phyloP scores from a whole-genome alignment of 1,284 basidiomycete genomes.

The Malassezia nana region DNA sequence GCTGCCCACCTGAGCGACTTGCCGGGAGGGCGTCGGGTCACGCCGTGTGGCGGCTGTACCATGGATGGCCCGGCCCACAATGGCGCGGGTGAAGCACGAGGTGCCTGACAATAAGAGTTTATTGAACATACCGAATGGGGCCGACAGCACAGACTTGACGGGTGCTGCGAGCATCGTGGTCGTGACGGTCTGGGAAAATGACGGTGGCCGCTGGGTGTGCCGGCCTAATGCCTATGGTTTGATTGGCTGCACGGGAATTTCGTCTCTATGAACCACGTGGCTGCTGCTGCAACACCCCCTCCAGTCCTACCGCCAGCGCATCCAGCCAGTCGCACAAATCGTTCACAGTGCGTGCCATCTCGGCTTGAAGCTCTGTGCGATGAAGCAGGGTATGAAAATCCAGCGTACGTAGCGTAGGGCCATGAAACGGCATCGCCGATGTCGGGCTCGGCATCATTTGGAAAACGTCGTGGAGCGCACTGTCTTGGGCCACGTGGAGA shows the following conservation, averaged over 20 bases:
- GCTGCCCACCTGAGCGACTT: constrained; percentile 19
- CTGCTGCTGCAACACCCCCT: constrained; percentile 18
- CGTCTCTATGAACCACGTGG: constrained; percentile 6
- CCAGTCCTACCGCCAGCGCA: constrained; percentile 57
- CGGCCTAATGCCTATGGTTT: constrained; percentile 2
- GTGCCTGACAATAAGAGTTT: not conserved
- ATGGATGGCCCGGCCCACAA: constrained; percentile 9
- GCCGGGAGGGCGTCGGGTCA: constrained; percentile 10
- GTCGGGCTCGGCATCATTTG: not conserved
- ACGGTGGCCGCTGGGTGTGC: not conserved
- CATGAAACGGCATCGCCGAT: constrained; percentile 4
- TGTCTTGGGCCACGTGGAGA: not conserved
- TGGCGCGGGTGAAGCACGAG: constrained; percentile 2
- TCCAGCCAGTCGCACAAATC: constrained; percentile 71
- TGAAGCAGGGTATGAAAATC: constrained; percentile 60
- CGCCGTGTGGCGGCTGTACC: constrained; percentile 2
- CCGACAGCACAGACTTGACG: constrained; percentile 9
- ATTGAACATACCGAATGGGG: constrained; percentile 4
- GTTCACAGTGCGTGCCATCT: constrained; percentile 66
- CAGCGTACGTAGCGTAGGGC: constrained; percentile 57
- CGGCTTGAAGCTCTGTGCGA: constrained; percentile 60
- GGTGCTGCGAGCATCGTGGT: constrained; percentile 10
- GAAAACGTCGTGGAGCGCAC: constrained; percentile 3
- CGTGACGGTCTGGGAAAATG: not conserved
- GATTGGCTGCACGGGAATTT: constrained; percentile 4